These are phyloP conservation scores for Penicillium crustosum DNA, from an alignment of 2,329 filamentous ascomycete species.

Conservation along the genomic window DNA sequence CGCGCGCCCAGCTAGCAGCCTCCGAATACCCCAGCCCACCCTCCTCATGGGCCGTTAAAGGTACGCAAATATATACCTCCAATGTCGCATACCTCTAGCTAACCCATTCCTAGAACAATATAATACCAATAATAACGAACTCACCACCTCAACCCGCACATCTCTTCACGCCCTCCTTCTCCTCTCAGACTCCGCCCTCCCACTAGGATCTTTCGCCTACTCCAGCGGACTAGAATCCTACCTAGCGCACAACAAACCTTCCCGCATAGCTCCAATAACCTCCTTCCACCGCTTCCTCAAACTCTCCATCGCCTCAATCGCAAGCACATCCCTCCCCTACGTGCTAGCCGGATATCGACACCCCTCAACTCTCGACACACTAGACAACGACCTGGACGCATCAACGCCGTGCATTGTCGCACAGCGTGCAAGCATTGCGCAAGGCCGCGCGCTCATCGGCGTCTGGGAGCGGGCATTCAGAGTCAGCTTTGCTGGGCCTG, in stretches of 20 bases:
- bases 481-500: conserved; percentile 28
- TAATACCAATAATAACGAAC: conserved; percentile 8
- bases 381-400: conserved; percentile 65
- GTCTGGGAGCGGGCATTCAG: conserved; percentile 61
- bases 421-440: conserved; percentile 59
- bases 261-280: conserved; percentile 35
- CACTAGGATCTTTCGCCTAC: conserved; percentile 65
- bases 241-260: conserved; percentile 55
- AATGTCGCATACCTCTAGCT: neutral
- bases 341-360: conserved; percentile 56
- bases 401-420: conserved; percentile 63
- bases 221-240: conserved; percentile 65
- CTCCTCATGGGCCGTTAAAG: conserved; percentile 18
- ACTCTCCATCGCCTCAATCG: conserved; percentile 58
- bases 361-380: conserved; percentile 49
- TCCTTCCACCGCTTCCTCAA: conserved; percentile 58
- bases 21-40: conserved; percentile 20
- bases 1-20: conserved; percentile 43
- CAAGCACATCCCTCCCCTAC: conserved; percentile 61
- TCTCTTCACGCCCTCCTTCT: conserved; percentile 58
- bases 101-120: conserved; percentile 3
- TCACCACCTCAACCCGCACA: conserved; percentile 8
- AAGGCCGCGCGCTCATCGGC: conserved; percentile 59
- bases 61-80: neutral
- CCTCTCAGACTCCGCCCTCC: conserved; percentile 63